A percentile compares a stretch with the other conserved stretches of the same genome.
phyloP scores from a whole-genome alignment of 1,284 basidiomycete species.

The Ganoderma lucidum region DNA sequence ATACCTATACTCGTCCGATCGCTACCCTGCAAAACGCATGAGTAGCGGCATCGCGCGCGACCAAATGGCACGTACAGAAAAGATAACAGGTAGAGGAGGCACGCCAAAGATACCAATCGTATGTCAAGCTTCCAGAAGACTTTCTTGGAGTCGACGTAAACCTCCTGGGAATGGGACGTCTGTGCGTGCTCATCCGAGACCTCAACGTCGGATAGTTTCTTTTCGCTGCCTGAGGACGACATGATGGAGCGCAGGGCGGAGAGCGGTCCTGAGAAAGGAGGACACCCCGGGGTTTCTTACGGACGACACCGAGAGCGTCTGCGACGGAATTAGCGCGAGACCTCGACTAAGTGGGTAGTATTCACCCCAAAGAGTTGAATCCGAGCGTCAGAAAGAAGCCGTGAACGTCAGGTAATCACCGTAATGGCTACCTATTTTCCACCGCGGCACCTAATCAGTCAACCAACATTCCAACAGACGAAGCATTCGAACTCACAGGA shows the following conservation, averaged over 20 bases:
- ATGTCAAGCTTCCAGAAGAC: constrained; percentile 37
- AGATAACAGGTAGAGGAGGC: constrained; percentile 67
- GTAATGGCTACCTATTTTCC: not conserved
- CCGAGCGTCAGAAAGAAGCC: constrained; percentile 1
- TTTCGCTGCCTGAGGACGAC: not conserved
- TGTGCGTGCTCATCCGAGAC: not conserved
- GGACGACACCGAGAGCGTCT: no score
- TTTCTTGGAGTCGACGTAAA: not conserved
- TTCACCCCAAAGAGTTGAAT: not conserved
- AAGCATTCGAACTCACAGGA: not conserved
- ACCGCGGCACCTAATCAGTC: not conserved
- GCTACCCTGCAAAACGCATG: constrained; percentile 38
- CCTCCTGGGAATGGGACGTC: not conserved
- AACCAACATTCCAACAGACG: not conserved
- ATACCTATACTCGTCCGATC: constrained; percentile 77
- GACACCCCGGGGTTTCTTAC: not conserved
- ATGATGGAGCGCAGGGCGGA: not conserved
- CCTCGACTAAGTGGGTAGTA: no score
- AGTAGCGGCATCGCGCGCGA: constrained; percentile 46
- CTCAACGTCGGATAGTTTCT: not conserved
- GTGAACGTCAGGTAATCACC: not conserved
- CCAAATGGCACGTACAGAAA: constrained; percentile 20
- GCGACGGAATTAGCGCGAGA: not conserved
- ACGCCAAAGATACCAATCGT: constrained; percentile 59
- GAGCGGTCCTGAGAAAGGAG: not conserved